Base-by-base conservation (phyloP, 2,329 filamentous ascomycete genomes). In the Alternaria triticimaculans region DNA sequence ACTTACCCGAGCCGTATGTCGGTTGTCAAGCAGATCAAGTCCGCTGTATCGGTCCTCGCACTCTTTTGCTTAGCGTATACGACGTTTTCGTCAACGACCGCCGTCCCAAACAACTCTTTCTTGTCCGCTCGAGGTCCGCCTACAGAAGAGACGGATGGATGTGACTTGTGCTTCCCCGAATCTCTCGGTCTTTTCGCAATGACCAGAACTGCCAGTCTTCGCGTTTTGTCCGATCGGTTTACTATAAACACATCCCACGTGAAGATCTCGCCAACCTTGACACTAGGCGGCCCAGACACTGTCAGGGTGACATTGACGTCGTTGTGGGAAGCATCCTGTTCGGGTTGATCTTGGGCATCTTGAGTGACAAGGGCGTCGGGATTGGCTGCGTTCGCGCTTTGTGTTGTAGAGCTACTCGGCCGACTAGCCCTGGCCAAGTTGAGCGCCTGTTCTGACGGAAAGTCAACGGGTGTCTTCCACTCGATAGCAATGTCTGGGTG, bases 291-390 rank as follows among this genome's bases (percentile, higher is more conserved):
- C 0, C 87, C 89, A 6, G 86, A 87, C 74, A 96, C 90, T 44
- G 90, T 93, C 81, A 95, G 88, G 37, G 90, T 92, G 61, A 95
- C 87, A 62, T 91, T 91, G 55, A 92, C 87, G 63, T 90, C 86
- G 4, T 55, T 82, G 72, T 50, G 83, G 9, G 59, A 48, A 26
- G 43, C 62, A 8, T 60, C 63, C 6, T 72, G 75, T 28, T 63
- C 69, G 44, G 64, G 64, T 20, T 63, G 63, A 12, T 55, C 66
- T 21, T 69, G 66, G 14, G 65, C 59, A 26, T 76, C 78, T 26
- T 70, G 70, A 3, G 71, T 58, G 9, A 72, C 67, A 18, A 76
- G 69, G 14, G 75, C 64, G 58, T 78, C 77, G 7, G 78, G 72
- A n/a, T 73, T 73, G 4, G 65, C 53, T 11, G 65, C 33, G 57